Evolutionary conservation across 1,284 basidiomycete genomes (phyloP).

Genomic region (Lignosus rhinocerotis): DNA sequence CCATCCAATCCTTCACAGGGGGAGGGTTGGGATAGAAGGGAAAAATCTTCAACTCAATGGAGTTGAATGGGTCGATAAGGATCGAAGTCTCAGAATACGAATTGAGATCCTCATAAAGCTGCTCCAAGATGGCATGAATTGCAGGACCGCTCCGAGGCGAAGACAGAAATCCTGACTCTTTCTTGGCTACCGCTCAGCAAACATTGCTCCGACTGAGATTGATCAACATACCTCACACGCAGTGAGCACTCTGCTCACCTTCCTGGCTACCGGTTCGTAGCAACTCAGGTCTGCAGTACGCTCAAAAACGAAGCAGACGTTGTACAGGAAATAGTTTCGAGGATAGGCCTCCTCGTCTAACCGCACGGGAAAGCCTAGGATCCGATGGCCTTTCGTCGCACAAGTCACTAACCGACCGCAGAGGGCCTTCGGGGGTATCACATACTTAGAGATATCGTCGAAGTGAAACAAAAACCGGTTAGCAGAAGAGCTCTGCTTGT

Average conservation of each 20-base stretch:
- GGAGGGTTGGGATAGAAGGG: slow-evolving; percentile 96
- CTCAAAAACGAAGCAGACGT: slow-evolving; percentile 96
- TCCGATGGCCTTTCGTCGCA: slow-evolving; percentile 70
- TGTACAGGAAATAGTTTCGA: slow-evolving; percentile 91
- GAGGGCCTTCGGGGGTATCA: slow-evolving; percentile 86
- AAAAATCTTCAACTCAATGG: slow-evolving; percentile 93
- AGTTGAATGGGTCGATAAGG: slow-evolving; percentile 85
- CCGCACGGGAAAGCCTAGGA: slow-evolving; percentile 88
- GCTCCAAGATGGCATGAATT: slow-evolving; percentile 89
- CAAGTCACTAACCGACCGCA: slow-evolving; percentile 89
- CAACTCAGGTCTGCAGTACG: slow-evolving; percentile 86
- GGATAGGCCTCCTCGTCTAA: slow-evolving; percentile 68
- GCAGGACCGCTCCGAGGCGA: slow-evolving; percentile 67
- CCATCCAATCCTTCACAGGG: slow-evolving; percentile 90
- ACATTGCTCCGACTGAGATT: background rate
- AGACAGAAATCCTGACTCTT: slow-evolving; percentile 89
- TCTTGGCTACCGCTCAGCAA: slow-evolving; percentile 44
- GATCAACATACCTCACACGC: slow-evolving; percentile 77
- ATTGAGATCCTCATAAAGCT: slow-evolving; percentile 96
- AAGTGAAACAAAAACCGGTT: slow-evolving; percentile 82
- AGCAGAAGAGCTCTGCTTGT: slow-evolving; percentile 42
- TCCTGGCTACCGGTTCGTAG: slow-evolving; percentile 95
- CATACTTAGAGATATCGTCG: slow-evolving; percentile 88
- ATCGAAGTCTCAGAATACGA: slow-evolving; percentile 96
- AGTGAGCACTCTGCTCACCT: slow-evolving; percentile 87